Percentiles rank a stretch among this genome's conserved stretches.
Evolutionary conservation across 352 stramenopile species (phyloP).

Genomic region (Pythium guiyangense): DNA sequence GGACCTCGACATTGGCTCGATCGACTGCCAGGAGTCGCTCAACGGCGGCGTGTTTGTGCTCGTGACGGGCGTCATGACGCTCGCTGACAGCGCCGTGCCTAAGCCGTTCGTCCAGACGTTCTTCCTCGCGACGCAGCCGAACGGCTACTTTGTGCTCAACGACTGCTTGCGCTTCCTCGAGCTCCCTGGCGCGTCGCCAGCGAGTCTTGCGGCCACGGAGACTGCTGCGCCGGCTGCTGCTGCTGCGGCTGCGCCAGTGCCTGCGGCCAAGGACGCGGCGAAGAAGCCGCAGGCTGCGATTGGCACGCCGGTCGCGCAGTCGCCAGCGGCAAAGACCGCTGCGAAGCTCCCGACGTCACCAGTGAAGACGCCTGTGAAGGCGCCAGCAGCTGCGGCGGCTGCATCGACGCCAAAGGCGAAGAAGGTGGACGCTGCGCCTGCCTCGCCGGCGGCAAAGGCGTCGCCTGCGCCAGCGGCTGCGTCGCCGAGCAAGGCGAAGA

Average conservation of each 20-base stretch:
- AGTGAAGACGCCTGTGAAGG: constrained; percentile 14
- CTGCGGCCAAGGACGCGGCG: constrained; percentile 4
- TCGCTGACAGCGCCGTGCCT: constrained; percentile 36
- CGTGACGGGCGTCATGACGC: constrained; percentile 85
- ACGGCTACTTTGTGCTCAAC: constrained; percentile 87
- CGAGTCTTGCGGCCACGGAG: constrained; percentile 1
- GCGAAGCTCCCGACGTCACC: constrained; percentile 8
- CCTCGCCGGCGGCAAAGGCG: constrained; percentile 21
- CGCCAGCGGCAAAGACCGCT: constrained; percentile 22
- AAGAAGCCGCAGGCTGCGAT: constrained; percentile 31
- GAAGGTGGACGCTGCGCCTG: constrained; percentile 17
- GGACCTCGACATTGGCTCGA: constrained; percentile 77
- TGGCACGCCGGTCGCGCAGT: constrained; percentile 27
- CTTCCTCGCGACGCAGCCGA: constrained; percentile 83
- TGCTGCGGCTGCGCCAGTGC: neutral
- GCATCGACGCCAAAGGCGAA: constrained; percentile 6
- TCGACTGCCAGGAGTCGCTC: constrained; percentile 80
- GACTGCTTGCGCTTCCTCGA: constrained; percentile 85
- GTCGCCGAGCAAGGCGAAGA: constrained; percentile 15
- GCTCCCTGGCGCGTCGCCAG: constrained; percentile 26
- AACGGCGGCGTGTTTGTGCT: constrained; percentile 75
- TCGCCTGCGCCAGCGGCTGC: constrained; percentile 9
- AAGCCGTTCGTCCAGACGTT: constrained; percentile 88
- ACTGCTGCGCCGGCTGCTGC: neutral
- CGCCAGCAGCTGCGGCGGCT: constrained; percentile 19